Conservation (phyloP, 2,329 filamentous ascomycete species). For the Sclerotiophoma versabilis region DNA sequence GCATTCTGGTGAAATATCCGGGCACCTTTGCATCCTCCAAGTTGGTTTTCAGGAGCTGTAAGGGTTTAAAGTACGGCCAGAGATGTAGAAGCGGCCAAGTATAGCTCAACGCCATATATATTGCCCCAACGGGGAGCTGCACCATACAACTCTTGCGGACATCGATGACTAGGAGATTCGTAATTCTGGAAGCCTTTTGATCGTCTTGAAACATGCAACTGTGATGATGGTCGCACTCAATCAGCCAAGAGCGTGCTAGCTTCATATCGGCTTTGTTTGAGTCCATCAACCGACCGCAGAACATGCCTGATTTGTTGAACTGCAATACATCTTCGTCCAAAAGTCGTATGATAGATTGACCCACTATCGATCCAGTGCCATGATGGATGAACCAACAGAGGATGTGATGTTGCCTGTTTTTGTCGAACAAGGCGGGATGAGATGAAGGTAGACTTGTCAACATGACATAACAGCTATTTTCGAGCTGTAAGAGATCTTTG, state of each 20-base stretch:
- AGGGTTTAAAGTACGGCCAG: not conserved
- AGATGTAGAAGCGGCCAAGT: too few species aligned
- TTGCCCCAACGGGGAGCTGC: not conserved
- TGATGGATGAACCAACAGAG: not conserved
- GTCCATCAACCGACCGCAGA: not conserved
- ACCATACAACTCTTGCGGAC: not conserved
- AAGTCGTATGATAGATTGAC: not conserved
- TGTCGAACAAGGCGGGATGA: not conserved
- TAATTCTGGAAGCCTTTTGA: not conserved
- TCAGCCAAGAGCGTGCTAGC: not conserved
- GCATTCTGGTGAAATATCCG: too few species aligned
- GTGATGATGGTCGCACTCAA: not conserved
- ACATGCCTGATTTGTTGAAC: not conserved
- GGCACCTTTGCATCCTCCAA: not conserved
- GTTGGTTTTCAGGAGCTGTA: not conserved
- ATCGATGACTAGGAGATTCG: not conserved
- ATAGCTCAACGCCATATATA: not conserved
- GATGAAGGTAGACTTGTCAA: not conserved
- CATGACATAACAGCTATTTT: not conserved
- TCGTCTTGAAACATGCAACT: too few species aligned
- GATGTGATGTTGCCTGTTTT: not conserved
- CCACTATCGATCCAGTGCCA: not conserved
- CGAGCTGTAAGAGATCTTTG: too few species aligned
- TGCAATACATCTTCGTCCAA: not conserved
- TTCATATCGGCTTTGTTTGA: not conserved